These are phyloP conservation scores for Leavenworthia alabamica DNA, from an alignment of 345 rosid genomes.

Conservation along the genomic window DNA sequence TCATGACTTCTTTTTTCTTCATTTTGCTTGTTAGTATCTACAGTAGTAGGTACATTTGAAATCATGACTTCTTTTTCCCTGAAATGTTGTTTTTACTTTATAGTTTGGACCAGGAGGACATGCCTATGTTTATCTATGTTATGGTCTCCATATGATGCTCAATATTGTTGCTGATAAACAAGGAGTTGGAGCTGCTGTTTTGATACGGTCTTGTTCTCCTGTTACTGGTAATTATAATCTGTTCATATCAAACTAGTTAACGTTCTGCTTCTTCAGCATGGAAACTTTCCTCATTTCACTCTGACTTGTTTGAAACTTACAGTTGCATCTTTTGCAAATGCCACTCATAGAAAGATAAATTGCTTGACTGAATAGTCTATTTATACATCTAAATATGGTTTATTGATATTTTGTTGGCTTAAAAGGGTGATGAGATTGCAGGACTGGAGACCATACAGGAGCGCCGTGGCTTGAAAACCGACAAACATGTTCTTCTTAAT, in stretches of 20 bases:
- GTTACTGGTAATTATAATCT: slow-evolving; percentile 50
- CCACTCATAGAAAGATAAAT: background rate
- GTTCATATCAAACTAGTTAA: background rate
- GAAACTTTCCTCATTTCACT: background rate
- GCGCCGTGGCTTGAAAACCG: slow-evolving; percentile 71
- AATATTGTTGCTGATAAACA: slow-evolving; percentile 89
- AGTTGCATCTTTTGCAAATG: background rate
- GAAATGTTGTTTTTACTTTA: background rate
- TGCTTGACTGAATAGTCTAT: background rate
- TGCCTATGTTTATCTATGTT: slow-evolving; percentile 92
- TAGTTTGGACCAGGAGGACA: slow-evolving; percentile 97
- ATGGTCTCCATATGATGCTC: slow-evolving; percentile 87
- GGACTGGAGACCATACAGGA: slow-evolving; percentile 84
- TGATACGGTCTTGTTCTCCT: slow-evolving; percentile 85
- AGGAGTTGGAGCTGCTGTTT: slow-evolving; percentile 84
- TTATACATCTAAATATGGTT: background rate
- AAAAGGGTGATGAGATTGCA: slow-evolving; percentile 24
- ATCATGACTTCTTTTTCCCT: background rate
- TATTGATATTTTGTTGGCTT: background rate
- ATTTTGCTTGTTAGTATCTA: background rate
- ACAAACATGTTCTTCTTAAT: slow-evolving; percentile 68
- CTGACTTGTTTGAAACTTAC: background rate
- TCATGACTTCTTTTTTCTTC: background rate
- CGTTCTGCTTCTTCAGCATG: background rate
- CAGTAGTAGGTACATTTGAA: background rate